phyloP scores from a whole-genome alignment of 2,329 filamentous ascomycete species.

The Macrophomina phaseolina region DNA sequence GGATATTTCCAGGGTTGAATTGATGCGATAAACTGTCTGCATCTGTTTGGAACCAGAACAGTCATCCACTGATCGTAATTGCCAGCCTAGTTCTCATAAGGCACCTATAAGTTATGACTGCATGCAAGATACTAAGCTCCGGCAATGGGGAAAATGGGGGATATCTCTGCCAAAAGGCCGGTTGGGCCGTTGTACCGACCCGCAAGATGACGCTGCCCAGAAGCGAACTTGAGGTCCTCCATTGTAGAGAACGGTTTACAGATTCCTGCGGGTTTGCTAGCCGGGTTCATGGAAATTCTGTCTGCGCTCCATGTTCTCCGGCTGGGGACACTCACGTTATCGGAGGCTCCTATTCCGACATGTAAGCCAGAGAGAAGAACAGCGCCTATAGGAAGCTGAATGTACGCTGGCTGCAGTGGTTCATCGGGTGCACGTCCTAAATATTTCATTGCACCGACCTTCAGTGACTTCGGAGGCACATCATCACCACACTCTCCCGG shows the following conservation, averaged over 20 bases:
- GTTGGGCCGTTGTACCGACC: constrained; percentile 39
- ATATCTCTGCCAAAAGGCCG: constrained; percentile 48
- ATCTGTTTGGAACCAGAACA: constrained; percentile 38
- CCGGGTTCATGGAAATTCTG: background rate
- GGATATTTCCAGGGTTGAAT: constrained; percentile 33
- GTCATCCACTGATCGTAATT: constrained; percentile 41
- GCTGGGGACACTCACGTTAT: background rate
- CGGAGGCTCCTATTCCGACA: background rate
- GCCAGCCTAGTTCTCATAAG: background rate
- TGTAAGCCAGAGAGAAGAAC: constrained; percentile 1
- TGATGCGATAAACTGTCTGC: constrained; percentile 42
- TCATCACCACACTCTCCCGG: background rate
- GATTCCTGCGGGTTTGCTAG: constrained; percentile 4
- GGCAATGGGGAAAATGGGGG: constrained; percentile 48
- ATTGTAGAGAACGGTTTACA: constrained; percentile 38
- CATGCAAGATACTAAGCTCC: constrained; percentile 49
- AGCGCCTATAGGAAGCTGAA: constrained; percentile 17
- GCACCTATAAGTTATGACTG: background rate
- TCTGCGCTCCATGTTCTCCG: too few species aligned
- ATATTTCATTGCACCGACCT: background rate
- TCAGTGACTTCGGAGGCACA: background rate
- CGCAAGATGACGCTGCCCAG: constrained; percentile 42
- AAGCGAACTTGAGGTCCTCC: constrained; percentile 41
- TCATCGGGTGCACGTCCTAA: too few species aligned
- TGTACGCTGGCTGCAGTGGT: background rate